phyloP scores from a whole-genome alignment of 108 stramenopile species.

The Nitzschia sp. region DNA sequence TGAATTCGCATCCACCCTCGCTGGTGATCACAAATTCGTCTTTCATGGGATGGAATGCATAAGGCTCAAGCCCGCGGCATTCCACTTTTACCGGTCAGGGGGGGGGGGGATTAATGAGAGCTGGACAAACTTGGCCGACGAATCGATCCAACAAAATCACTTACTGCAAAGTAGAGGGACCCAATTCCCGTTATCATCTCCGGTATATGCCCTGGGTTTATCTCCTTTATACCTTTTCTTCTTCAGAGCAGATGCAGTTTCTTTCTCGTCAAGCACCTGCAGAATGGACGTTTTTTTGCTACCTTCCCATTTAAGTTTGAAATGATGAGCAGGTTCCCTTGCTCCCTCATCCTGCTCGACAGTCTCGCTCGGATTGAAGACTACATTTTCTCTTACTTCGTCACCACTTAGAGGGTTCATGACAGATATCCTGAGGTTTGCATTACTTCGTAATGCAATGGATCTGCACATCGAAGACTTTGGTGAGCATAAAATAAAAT shows the following conservation, averaged over 20 bases:
- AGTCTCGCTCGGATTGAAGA: conserved; percentile 68
- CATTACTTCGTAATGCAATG: conserved; percentile 30
- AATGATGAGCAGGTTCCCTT: conserved; percentile 78
- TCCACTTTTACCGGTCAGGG: no score
- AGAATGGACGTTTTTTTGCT: conserved; percentile 70
- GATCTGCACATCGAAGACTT: neutral
- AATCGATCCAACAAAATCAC: no score
- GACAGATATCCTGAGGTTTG: conserved; percentile 71
- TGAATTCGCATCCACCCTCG: conserved; percentile 63
- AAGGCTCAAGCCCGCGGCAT: conserved; percentile 82
- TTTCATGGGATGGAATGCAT: conserved; percentile 80
- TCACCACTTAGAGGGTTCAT: conserved; percentile 66
- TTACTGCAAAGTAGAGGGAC: conserved; percentile 61
- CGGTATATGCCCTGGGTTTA: conserved; percentile 49
- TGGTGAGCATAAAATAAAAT: no score
- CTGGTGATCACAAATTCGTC: conserved; percentile 77
- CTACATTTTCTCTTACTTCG: conserved; percentile 79
- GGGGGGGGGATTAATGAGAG: no score
- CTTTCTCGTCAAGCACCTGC: conserved; percentile 55
- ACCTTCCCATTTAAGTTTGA: conserved; percentile 81
- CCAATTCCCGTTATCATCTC: conserved; percentile 71
- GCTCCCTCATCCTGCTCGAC: conserved; percentile 76
- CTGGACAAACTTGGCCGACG: no score
- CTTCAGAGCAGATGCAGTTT: conserved; percentile 63
- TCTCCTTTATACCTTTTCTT: conserved; percentile 64